Base-by-base conservation (phyloP, 768 basidiomycete species). In the Lentinus brumalis region DNA sequence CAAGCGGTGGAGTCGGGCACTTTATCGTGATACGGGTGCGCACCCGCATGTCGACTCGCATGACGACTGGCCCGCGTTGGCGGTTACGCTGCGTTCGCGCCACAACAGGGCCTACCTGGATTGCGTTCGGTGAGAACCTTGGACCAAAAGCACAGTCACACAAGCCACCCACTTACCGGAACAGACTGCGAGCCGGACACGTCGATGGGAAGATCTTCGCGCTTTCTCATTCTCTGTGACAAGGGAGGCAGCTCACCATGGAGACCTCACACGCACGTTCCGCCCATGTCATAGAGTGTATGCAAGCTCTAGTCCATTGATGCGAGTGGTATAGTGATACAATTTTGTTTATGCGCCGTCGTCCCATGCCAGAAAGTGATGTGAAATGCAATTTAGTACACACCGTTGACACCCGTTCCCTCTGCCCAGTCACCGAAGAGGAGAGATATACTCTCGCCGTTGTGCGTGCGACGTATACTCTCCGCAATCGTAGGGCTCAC, bases 401-500 rank as follows among this genome's bases (percentile, higher is more conserved):
- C 53, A 63, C 66, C 65, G 40, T 64, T 64, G 45, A 67, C 61
- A 44, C 71, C 67, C 49, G 67, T 69, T 15, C 66, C 71, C 52
- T 88, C 87, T 29, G 87, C 80, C 87, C 89, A 92, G 68, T 93
- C 92, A 42, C 89, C 91, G 66, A 96, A 95, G 11, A 96, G 78
- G 39, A 94, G 72, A 64, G 91, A 92, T 69, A 96, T 94, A 63
- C 92, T 94, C 77, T 96, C 94, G 59, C 94, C 94, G 62, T 96
- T 96, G 74, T 96, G 94, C 3, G 92, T 95, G 61, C 96, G 82
- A 44, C 97, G 88, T 57, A 99, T 97, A 66, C 92, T 94, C 79
- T 99, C 97, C 5, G 97, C 92, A 65, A 99, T 87, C 40, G 92
- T 93, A 30, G 92, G 85, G 70, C 88, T 91, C 69, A 98, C 85